A percentile compares a stretch with the other conserved stretches of the same genome.
phyloP scores from a whole-genome alignment of 352 stramenopile species.

The Peronosclerospora sorghi region DNA sequence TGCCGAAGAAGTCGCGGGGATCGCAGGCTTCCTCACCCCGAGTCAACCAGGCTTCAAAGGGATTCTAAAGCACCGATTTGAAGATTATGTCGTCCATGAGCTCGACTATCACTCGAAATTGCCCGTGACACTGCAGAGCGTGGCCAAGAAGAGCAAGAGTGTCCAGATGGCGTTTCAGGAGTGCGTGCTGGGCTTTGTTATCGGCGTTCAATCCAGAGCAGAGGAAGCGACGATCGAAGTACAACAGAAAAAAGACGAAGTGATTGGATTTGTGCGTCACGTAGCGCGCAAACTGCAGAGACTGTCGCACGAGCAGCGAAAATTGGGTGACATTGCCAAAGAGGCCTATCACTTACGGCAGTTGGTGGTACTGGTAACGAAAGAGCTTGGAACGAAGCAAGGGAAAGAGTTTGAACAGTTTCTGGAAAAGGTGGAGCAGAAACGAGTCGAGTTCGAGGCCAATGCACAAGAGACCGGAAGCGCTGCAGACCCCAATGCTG shows the following conservation, averaged over 20 bases:
- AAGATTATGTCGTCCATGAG: constrained; percentile 81
- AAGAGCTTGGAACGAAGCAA: constrained; percentile 52
- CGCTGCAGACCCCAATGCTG: constrained; percentile 1
- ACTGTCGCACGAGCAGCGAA: constrained; percentile 3
- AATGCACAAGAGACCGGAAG: constrained; percentile 4
- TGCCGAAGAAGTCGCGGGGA: constrained; percentile 49
- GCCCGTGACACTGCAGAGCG: constrained; percentile 24
- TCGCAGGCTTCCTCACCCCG: constrained; percentile 34
- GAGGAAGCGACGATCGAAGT: background rate
- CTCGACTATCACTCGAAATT: constrained; percentile 15
- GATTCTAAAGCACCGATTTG: constrained; percentile 73
- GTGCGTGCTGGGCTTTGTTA: constrained; percentile 21
- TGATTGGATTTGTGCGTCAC: constrained; percentile 9
- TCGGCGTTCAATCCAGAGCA: constrained; percentile 2
- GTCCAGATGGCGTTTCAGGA: constrained; percentile 26
- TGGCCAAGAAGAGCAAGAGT: constrained; percentile 31
- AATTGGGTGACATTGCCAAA: constrained; percentile 20
- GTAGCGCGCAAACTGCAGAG: constrained; percentile 22
- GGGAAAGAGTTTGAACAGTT: constrained; percentile 69
- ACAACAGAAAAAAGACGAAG: background rate
- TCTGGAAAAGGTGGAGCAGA: constrained; percentile 38
- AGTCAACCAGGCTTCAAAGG: constrained; percentile 41
- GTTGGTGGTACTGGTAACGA: constrained; percentile 37
- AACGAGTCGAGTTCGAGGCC: constrained; percentile 20
- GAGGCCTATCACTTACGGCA: constrained; percentile 38